A percentile compares a stretch with the other conserved stretches of the same genome.
Evolutionary conservation across 805 yeast species (phyloP).

Genomic region (Peterozyma toletana): DNA sequence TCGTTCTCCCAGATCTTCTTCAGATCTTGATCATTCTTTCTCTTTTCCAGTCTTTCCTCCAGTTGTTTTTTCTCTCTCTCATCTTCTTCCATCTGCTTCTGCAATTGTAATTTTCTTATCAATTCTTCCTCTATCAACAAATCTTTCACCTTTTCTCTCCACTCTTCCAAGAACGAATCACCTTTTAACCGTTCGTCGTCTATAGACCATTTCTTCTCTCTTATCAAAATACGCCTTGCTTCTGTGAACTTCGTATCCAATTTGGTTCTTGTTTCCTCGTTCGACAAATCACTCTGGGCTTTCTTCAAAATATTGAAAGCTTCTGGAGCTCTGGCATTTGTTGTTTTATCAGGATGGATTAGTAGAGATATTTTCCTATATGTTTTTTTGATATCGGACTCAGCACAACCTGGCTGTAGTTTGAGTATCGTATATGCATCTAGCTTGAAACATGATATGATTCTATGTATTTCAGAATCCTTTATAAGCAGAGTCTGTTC

Average conservation of each 20-base stretch:
- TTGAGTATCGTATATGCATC: constrained; percentile 54
- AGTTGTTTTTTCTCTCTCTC: constrained; percentile 25
- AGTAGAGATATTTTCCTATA: constrained; percentile 55
- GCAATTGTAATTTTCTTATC: constrained; percentile 31
- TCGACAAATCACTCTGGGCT: constrained; percentile 36
- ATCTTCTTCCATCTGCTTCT: constrained; percentile 33
- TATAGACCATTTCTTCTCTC: constrained; percentile 26
- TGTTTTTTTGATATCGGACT: constrained; percentile 32
- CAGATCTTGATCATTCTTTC: constrained; percentile 26
- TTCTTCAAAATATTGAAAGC: constrained; percentile 57
- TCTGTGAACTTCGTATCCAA: constrained; percentile 39
- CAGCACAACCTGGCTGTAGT: constrained; percentile 31
- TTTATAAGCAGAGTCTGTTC: constrained; percentile 7
- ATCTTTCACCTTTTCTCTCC: constrained; percentile 35
- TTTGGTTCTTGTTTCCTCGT: constrained; percentile 28
- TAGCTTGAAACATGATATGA: constrained; percentile 35
- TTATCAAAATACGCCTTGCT: constrained; percentile 29
- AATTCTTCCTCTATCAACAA: constrained; percentile 39
- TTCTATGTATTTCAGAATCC: constrained; percentile 50
- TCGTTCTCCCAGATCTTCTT: constrained; percentile 54
- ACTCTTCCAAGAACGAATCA: constrained; percentile 26
- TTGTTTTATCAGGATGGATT: constrained; percentile 64
- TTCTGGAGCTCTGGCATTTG: constrained; percentile 47
- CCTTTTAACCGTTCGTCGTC: constrained; percentile 28
- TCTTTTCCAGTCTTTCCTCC: constrained; percentile 22